A percentile compares a stretch with the other conserved stretches of the same genome.
phyloP scores from a whole-genome alignment of 148 eudicot genomes.

The Gaultheria prostrata region DNA sequence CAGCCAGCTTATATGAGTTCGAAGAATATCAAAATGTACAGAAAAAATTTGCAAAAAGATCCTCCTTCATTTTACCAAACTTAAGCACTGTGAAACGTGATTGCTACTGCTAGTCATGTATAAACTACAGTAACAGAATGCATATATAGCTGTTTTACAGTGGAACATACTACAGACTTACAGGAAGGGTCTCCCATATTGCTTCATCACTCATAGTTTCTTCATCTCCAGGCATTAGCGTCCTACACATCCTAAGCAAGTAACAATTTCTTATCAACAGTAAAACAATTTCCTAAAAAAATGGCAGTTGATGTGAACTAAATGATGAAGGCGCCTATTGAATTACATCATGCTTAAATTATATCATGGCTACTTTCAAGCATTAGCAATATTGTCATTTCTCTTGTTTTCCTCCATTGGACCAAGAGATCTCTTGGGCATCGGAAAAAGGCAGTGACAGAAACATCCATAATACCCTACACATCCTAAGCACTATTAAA shows the following conservation, averaged over 20 bases:
- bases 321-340: neutral
- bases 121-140: neutral
- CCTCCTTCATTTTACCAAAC: neutral
- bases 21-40: neutral
- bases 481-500: conserved; percentile 29
- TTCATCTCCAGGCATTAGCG: conserved; percentile 46
- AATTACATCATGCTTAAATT: neutral
- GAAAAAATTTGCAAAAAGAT: neutral
- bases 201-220: conserved; percentile 40
- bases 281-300: neutral
- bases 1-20: neutral
- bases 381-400: neutral
- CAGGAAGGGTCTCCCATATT: conserved; percentile 49
- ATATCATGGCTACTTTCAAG: neutral
- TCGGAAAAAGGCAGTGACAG: too few relatives aligned
- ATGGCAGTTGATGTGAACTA: too few relatives aligned
- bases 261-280: neutral
- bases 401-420: too few relatives aligned
- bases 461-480: conserved; percentile 19
- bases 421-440: too few relatives aligned
- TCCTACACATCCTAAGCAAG: conserved; percentile 40
- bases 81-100: neutral
- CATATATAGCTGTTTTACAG: too few relatives aligned
- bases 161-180: conserved; percentile 18
- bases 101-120: neutral